Conservation (phyloP, 768 basidiomycete genomes). For the Pisolithus albus region DNA sequence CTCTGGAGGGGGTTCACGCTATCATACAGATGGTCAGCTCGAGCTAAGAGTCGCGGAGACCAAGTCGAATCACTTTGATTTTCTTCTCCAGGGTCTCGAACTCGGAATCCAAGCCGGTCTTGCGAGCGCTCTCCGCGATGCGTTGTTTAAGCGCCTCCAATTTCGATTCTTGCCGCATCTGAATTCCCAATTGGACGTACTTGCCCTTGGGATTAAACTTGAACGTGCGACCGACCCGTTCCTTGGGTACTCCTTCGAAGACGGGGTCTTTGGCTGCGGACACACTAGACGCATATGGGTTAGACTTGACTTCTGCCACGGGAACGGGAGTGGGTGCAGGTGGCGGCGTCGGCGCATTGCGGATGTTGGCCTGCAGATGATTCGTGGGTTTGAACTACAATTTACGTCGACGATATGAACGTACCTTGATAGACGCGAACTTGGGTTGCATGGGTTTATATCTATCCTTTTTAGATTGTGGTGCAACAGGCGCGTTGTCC, state of each 20-base stretch:
- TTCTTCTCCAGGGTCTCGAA: constrained; percentile 86
- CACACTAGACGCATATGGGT: constrained; percentile 67
- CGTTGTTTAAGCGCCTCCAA: constrained; percentile 88
- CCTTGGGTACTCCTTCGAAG: constrained; percentile 69
- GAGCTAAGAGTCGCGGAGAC: not conserved
- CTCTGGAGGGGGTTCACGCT: constrained; percentile 83
- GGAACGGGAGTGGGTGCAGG: constrained; percentile 33
- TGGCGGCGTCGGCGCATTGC: constrained; percentile 63
- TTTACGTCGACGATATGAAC: constrained; percentile 5
- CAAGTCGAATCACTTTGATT: constrained; percentile 56
- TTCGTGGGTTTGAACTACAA: not conserved
- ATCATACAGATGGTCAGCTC: not conserved
- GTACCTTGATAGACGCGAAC: constrained; percentile 88
- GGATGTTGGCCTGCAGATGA: constrained; percentile 55
- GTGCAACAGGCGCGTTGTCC: constrained; percentile 47
- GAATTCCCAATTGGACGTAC: constrained; percentile 68
- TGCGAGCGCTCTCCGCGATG: constrained; percentile 87
- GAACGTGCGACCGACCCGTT: constrained; percentile 63
- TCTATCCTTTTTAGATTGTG: constrained; percentile 79
- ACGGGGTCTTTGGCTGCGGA: constrained; percentile 48
- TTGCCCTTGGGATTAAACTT: constrained; percentile 92
- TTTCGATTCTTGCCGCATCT: constrained; percentile 66
- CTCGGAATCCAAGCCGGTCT: constrained; percentile 94
- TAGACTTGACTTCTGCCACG: constrained; percentile 42
- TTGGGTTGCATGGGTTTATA: constrained; percentile 99